These are phyloP conservation scores for Solanum rostratum DNA, from an alignment of 257 asterid species.

Conservation along the genomic window DNA sequence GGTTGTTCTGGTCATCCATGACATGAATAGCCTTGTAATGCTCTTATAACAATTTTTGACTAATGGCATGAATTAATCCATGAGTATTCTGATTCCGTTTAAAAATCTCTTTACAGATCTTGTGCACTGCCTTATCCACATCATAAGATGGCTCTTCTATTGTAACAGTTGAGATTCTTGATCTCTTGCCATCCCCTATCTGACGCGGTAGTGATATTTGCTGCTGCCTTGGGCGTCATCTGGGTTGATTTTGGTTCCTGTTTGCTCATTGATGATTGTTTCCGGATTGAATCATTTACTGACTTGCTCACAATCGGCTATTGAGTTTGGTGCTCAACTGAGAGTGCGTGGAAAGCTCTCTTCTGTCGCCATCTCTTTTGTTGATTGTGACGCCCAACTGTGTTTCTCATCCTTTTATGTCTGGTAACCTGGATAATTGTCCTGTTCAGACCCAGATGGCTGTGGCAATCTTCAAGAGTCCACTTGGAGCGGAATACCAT, in stretches of 20 bases:
- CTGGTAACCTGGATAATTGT: constrained; percentile 56
- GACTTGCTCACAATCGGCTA: constrained; percentile 28
- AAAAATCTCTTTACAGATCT: constrained; percentile 21
- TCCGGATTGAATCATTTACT: constrained; percentile 2
- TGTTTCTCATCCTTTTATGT: constrained; percentile 41
- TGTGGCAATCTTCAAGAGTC: constrained; percentile 69
- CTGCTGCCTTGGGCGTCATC: constrained; percentile 6
- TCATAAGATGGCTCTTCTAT: constrained; percentile 41
- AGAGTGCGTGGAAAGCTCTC: constrained; percentile 47
- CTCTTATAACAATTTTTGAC: neutral
- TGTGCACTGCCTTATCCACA: constrained; percentile 6
- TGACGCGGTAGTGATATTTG: neutral
- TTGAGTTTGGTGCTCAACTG: constrained; percentile 40
- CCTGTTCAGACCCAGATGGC: constrained; percentile 98
- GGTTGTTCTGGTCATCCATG: neutral
- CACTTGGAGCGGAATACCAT: constrained; percentile 60
- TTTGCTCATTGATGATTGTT: constrained; percentile 38
- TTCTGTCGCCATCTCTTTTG: constrained; percentile 46
- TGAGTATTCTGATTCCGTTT: neutral
- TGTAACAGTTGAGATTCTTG: constrained; percentile 18
- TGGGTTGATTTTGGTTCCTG: constrained; percentile 2
- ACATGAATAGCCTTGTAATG: neutral
- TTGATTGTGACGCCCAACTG: constrained; percentile 33
- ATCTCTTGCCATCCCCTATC: constrained; percentile 8
- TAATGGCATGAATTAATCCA: neutral